A percentile compares a stretch with the other conserved stretches of the same genome.
These are phyloP conservation scores for Tephrocybe sp. DNA, from an alignment of 768 basidiomycete species.

Conservation along the genomic window DNA sequence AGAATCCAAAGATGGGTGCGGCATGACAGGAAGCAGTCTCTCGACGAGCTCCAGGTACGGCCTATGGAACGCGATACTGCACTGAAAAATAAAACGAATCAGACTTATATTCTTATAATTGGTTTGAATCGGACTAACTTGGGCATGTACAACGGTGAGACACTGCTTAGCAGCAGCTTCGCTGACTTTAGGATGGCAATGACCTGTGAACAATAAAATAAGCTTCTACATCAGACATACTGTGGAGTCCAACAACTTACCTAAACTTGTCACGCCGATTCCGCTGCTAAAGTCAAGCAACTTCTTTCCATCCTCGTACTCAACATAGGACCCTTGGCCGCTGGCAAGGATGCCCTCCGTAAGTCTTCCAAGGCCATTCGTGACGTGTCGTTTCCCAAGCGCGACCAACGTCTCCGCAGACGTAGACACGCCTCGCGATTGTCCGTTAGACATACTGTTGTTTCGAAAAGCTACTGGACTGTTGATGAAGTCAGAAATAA, in stretches of 20 bases:
- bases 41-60: conserved; percentile 89
- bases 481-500: neutral
- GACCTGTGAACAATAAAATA: too few relatives aligned
- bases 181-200: conserved; percentile 86
- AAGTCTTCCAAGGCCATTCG: conserved; percentile 44
- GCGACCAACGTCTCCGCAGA: conserved; percentile 26
- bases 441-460: conserved; percentile 4
- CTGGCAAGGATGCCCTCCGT: conserved; percentile 60
- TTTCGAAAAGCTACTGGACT: neutral
- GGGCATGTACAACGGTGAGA: conserved; percentile 74
- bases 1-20: conserved; percentile 84
- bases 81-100: conserved; percentile 41
- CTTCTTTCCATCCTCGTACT: conserved; percentile 68
- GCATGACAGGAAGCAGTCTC: conserved; percentile 85
- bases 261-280: conserved; percentile 85
- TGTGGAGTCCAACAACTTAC: conserved; percentile 36
- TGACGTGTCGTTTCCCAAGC: conserved; percentile 46
- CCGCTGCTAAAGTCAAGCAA: conserved; percentile 87
- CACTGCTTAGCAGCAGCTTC: conserved; percentile 89
- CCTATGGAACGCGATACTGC: conserved; percentile 84
- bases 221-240: too few relatives aligned
- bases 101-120: neutral
- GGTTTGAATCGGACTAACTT: conserved; percentile 43
- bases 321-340: conserved; percentile 73
- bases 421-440: conserved; percentile 6